These are phyloP conservation scores for Gentiana macrophylla DNA, from an alignment of 257 asterid genomes.

Conservation along the genomic window DNA sequence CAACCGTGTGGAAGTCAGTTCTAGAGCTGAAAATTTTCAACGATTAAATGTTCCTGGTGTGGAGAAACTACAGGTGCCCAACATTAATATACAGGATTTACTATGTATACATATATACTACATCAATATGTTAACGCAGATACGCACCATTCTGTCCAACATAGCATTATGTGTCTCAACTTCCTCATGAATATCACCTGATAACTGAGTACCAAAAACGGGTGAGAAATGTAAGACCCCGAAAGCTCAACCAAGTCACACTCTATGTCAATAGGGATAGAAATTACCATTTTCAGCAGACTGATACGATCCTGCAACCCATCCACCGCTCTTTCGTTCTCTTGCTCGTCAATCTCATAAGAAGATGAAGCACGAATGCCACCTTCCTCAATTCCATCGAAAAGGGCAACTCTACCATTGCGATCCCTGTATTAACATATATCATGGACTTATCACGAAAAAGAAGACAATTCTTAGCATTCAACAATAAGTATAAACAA, in stretches of 20 bases:
- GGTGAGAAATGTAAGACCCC: constrained; percentile 5
- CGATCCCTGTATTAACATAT: constrained; percentile 50
- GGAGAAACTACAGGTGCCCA: too few relatives aligned
- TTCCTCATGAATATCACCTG: constrained; percentile 93
- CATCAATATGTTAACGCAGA: too few relatives aligned
- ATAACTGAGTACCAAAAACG: constrained; percentile 38
- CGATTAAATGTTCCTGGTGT: too few relatives aligned
- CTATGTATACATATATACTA: too few relatives aligned
- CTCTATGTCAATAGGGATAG: neutral
- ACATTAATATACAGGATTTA: too few relatives aligned
- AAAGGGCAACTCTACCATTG: constrained; percentile 63
- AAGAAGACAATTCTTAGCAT: neutral
- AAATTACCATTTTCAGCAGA: constrained; percentile 73
- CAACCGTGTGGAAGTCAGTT: neutral
- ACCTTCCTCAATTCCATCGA: constrained; percentile 98
- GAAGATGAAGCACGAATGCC: constrained; percentile 78
- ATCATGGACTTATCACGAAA: neutral
- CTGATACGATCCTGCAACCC: constrained; percentile 81
- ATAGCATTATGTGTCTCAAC: constrained; percentile 71
- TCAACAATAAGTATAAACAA: too few relatives aligned
- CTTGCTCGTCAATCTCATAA: constrained; percentile 90
- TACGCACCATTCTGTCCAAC: constrained; percentile 84
- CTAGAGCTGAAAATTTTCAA: neutral
- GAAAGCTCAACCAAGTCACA: neutral
- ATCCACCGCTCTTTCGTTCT: constrained; percentile 66